Base-by-base conservation (phyloP, 495 filamentous ascomycete genomes). In the Usnea hakonensis region DNA sequence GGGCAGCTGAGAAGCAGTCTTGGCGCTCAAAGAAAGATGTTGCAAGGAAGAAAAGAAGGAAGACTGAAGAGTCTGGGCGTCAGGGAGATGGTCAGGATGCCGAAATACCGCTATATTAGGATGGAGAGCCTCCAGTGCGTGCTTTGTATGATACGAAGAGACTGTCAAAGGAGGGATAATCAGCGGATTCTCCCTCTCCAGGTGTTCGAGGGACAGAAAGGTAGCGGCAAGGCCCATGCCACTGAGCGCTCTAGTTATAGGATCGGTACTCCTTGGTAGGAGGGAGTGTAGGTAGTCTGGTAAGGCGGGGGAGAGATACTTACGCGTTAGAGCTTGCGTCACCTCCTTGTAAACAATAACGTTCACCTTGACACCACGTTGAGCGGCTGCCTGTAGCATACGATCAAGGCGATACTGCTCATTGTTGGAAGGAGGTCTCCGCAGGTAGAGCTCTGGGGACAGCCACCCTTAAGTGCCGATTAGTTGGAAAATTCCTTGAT, bases 281-380 rank as follows among this genome's bases (percentile, higher is more conserved):
- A 75, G 63, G 50, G 74, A 77, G 63, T 78, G 74, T n/a, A 78
- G 68, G 62, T 77, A 76, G 41, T 72, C 66, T 36, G 75, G 75
- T 52, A 77, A 37, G 26, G 67, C 70, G 57, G 75, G 75, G 64
- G 73, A 73, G 23, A 78, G 55, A 38, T 70, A 84, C 89, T 80
- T 83, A 94, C 90, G 80, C 23, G 90, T 93, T 61, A 97, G 75
- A 17, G 91, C 90, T 68, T 91, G 86, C 2, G 88, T 85, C 17
- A 90, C 91, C 75, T 97, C 93, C 76, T 97, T 97, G 77, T 97
- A 97, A 19, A 97, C 91, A 58, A 96, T 93, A 54, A 97, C 81
- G 65, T 94, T 89, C 63, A 97, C 78, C 55, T 85, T 83, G 30
- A 97, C 93, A 28, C 92, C 93, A 56, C 93, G 86, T 73, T 91